A percentile compares a stretch with the other conserved stretches of the same genome.
Evolutionary conservation across 2,329 filamentous ascomycete genomes (phyloP).

Genomic region (Fusarium sp.): DNA sequence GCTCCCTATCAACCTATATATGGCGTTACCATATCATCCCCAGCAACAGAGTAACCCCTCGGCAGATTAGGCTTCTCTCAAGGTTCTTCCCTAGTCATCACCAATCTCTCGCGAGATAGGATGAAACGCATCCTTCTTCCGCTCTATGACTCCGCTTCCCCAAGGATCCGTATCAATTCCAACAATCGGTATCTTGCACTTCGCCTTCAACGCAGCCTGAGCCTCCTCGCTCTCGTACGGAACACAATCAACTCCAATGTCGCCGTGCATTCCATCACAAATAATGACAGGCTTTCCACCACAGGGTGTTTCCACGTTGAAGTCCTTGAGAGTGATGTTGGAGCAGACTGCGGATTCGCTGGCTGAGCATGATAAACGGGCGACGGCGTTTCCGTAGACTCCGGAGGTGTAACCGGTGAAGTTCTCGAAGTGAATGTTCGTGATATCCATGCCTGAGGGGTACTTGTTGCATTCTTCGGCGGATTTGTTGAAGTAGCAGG

Average conservation of each 20-base stretch:
- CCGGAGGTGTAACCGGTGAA: constrained; percentile 68
- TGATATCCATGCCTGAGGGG: constrained; percentile 69
- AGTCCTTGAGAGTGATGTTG: constrained; percentile 65
- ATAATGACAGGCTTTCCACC: constrained; percentile 24
- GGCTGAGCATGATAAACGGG: constrained; percentile 65
- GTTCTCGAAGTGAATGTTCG: constrained; percentile 69
- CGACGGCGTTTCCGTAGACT: constrained; percentile 65
- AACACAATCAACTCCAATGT: constrained; percentile 31
- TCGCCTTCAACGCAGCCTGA: background rate
- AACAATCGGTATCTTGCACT: constrained; percentile 20
- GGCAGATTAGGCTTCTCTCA: background rate
- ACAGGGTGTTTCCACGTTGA: constrained; percentile 53
- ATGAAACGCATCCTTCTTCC: constrained; percentile 5
- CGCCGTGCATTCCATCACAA: constrained; percentile 25
- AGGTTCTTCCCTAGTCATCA: background rate
- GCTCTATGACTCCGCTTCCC: constrained; percentile 1
- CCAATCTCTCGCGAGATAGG: background rate
- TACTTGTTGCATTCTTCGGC: constrained; percentile 62
- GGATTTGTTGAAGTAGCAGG: constrained; percentile 70
- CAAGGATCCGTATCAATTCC: constrained; percentile 15
- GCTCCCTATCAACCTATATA: too few relatives aligned
- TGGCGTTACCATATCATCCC: too few relatives aligned
- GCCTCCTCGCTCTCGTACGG: constrained; percentile 24
- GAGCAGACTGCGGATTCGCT: constrained; percentile 64
- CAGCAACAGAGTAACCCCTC: too few relatives aligned